Evolutionary conservation across 768 basidiomycete species (phyloP), one percentile per base, ranked within the genome.

Genomic region (Mycena epipterygia): DNA sequence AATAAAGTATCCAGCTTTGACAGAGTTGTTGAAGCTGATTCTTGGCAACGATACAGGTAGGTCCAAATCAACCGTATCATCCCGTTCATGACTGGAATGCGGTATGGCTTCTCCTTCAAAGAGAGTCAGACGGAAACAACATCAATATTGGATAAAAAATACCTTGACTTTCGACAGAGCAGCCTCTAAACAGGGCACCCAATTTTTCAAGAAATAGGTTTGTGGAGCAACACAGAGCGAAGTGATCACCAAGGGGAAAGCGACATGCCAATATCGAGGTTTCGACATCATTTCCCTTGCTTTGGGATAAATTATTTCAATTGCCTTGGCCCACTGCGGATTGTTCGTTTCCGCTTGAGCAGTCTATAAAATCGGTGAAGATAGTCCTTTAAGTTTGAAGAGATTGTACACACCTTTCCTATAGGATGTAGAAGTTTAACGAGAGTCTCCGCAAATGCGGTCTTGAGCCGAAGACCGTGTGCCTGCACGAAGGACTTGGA

Each of bases 261-360:
- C 95, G 0, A 89, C 88, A 51, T 87, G 86, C 95, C 96, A 97
- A 79, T 98, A 98, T 23, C 95, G 89, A 12, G 93, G 94, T 79
- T 97, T 97, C 42, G 86, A 83, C 84, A 94, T 91, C 91, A 96
- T 93, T 63, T 95, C 93, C 70, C 88, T 87, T 2, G 93, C 93
- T 76, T 92, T 94, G 2, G 93, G 92, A 77, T 90, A 91, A 37
- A 97, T 94, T 16, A 87, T 83, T 78, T 96, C 93, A 33, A 96
- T 93, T 0, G 96, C 96, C 78, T 95, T 95, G 7, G 92, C 95
- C 96, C 96, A 98, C 73, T 93, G 87, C 0, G 96, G 96, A 79
- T 97, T 93, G 75, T 98, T 98, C 56, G 97, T 96, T 82, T 98
- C 96, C 8, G 95, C 96, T 82, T 96, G 95, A 0, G 95, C 97